Evolutionary conservation across 129 eudicot species (phyloP), one percentile per base, ranked within the genome.

Genomic region (Flaveria sonorensis): DNA sequence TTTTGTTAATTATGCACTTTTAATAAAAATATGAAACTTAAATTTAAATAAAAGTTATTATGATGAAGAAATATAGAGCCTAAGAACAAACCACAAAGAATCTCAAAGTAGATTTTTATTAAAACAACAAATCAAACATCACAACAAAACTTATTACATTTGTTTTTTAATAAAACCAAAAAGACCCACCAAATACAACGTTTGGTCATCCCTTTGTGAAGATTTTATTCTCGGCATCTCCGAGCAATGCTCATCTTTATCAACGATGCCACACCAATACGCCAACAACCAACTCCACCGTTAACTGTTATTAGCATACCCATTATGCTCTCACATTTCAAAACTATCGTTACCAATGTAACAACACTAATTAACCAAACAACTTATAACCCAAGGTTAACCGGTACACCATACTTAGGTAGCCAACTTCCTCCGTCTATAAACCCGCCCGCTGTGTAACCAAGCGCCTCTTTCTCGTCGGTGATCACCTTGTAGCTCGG

Each of bases 371-470:
- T 36, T 10, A 5, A 48, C 15, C 9, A 10, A 60, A 24, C 18
- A 24, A 61, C 68, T 71, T 81, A 81, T 45, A 81, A 53, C 39
- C 84, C 85, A 48, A 76, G 87, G 46, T 71, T 66, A 9, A 60
- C 83, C 14, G 76, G 72, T n/a, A 81, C 57, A 65, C 87, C 82
- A 10, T 68, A 70, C 20, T 80, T 72, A 15, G 81, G 84, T 70
- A 84, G n/a, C 87, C 87, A 84, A 26, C 68, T 1, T 53, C 79
- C 76, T 2, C 55, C 83, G 11, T 45, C 60, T 13, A 84, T 23
- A 68, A 84, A 84, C 10, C 68, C 14, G 32, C 72, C 81, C 0
- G 79, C 79, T 0, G 87, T 84, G 70, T 64, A 84, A 16, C 52
- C 63, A 2, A 56, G 19, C 8, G 87, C 87, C 14, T 76, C 85